phyloP scores from a whole-genome alignment of 202 grass and related monocot genomes.

The Brachypodium distachyon region DNA sequence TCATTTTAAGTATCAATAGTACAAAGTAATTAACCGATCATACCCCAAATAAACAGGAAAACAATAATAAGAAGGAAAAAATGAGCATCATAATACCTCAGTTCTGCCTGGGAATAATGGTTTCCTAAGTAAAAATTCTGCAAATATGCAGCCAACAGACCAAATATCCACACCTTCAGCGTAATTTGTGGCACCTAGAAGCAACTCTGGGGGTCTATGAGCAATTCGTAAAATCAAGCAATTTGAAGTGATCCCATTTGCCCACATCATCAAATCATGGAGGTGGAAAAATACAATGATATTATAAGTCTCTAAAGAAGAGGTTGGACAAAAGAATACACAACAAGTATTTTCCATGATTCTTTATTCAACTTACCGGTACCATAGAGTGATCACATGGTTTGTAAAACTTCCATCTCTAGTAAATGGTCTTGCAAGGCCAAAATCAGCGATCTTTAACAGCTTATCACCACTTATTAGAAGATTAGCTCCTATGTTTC shows the following conservation, averaged over 20 bases:
- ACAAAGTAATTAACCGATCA: not conserved
- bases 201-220: slow-evolving; percentile 60
- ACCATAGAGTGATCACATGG: slow-evolving; percentile 67
- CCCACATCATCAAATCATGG: slow-evolving; percentile 1
- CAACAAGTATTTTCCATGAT: not conserved
- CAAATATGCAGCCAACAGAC: slow-evolving; percentile 84
- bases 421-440: slow-evolving; percentile 51
- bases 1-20: not conserved
- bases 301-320: slow-evolving; percentile 3
- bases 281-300: slow-evolving; percentile 6
- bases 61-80: not conserved
- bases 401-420: slow-evolving; percentile 58
- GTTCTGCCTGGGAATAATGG: slow-evolving; percentile 69
- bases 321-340: not conserved
- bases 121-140: slow-evolving; percentile 62
- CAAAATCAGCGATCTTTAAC: slow-evolving; percentile 63
- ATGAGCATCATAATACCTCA: slow-evolving; percentile 37
- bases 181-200: slow-evolving; percentile 68
- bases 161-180: slow-evolving; percentile 76
- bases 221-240: not conserved
- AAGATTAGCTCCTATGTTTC: slow-evolving; percentile 47
- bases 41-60: slow-evolving; percentile 10
- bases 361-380: slow-evolving; percentile 38
- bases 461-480: slow-evolving; percentile 46
- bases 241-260: not conserved